Percentiles rank a stretch among this genome's conserved stretches.
These are phyloP conservation scores for Scheffersomyces spartinae DNA, from an alignment of 805 yeast species.

Conservation along the genomic window DNA sequence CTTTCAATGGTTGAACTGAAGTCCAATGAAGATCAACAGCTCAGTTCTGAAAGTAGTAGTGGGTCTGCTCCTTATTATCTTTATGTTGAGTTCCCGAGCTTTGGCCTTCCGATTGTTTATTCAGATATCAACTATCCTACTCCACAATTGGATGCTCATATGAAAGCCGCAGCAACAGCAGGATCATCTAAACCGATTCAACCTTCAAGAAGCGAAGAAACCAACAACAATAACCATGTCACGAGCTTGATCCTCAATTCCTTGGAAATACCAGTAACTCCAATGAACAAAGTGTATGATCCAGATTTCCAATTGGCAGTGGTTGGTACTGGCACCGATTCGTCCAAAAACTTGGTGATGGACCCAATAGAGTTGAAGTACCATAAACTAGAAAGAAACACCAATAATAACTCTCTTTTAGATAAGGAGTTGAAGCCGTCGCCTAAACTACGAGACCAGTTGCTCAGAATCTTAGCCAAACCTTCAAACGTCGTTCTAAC, in stretches of 20 bases:
- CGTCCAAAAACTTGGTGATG: conserved; percentile 9
- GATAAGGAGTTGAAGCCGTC: conserved; percentile 87
- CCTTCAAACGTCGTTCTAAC: conserved; percentile 78
- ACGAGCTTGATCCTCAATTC: conserved; percentile 25
- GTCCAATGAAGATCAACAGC: conserved; percentile 5
- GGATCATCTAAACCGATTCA: conserved; percentile 2
- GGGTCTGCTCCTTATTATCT: neutral
- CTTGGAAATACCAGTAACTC: conserved; percentile 14
- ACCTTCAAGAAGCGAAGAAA: conserved; percentile 8
- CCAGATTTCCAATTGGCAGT: conserved; percentile 21
- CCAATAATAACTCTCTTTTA: conserved; percentile 61
- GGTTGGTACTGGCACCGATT: conserved; percentile 1
- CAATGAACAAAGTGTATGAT: conserved; percentile 34
- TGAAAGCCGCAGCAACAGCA: conserved; percentile 2
- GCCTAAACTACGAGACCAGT: conserved; percentile 65
- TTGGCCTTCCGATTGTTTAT: conserved; percentile 30
- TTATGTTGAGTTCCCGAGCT: conserved; percentile 29
- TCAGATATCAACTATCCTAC: conserved; percentile 19
- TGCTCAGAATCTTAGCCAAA: conserved; percentile 54
- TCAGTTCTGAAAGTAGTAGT: conserved; percentile 6
- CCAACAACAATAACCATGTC: conserved; percentile 8
- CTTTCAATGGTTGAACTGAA: conserved; percentile 40
- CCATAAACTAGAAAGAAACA: conserved; percentile 66
- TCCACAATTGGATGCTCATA: neutral
- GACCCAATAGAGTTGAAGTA: conserved; percentile 88